Conservation (phyloP, 2,329 filamentous ascomycete genomes). For the Blastomyces percursus region DNA sequence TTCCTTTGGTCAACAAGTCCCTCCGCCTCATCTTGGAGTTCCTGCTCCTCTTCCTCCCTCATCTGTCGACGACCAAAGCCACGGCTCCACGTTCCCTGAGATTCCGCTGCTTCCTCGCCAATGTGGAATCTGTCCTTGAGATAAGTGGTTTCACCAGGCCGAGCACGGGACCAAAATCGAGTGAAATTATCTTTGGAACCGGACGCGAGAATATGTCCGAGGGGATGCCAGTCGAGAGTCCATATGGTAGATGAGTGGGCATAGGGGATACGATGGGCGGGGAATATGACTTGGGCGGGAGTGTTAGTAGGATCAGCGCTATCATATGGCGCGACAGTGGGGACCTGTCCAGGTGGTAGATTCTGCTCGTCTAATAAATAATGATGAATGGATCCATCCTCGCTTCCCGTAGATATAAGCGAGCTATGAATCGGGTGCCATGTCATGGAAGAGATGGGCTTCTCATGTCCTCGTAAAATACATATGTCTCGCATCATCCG, state of each 20-base stretch:
- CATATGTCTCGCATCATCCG: slow-evolving; percentile 98
- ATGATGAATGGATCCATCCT: slow-evolving; percentile 81
- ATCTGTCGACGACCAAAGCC: slow-evolving; percentile 65
- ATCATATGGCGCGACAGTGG: slow-evolving; percentile 73
- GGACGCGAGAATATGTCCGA: slow-evolving; percentile 89
- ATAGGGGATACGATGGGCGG: slow-evolving; percentile 73
- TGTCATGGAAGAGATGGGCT: slow-evolving; percentile 81
- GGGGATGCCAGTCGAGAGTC: slow-evolving; percentile 95
- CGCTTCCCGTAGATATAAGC: slow-evolving; percentile 78
- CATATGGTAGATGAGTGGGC: slow-evolving; percentile 94
- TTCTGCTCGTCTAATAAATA: slow-evolving; percentile 96
- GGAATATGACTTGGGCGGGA: slow-evolving; percentile 81
- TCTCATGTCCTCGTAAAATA: slow-evolving; percentile 85
- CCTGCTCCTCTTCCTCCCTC: slow-evolving; percentile 87
- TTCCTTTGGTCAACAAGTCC: slow-evolving; percentile 85
- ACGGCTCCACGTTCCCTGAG: slow-evolving; percentile 86
- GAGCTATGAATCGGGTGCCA: slow-evolving; percentile 93
- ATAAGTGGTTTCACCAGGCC: slow-evolving; percentile 76
- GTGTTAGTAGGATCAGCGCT: slow-evolving; percentile 66
- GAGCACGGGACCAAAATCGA: slow-evolving; percentile 85
- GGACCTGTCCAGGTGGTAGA: slow-evolving; percentile 59
- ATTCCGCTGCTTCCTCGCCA: slow-evolving; percentile 83
- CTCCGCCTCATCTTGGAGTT: slow-evolving; percentile 85
- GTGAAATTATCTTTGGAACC: slow-evolving; percentile 96
- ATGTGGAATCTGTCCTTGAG: slow-evolving; percentile 92